Base-by-base conservation (phyloP, 805 yeast species). In the Alloascoidea africana region DNA sequence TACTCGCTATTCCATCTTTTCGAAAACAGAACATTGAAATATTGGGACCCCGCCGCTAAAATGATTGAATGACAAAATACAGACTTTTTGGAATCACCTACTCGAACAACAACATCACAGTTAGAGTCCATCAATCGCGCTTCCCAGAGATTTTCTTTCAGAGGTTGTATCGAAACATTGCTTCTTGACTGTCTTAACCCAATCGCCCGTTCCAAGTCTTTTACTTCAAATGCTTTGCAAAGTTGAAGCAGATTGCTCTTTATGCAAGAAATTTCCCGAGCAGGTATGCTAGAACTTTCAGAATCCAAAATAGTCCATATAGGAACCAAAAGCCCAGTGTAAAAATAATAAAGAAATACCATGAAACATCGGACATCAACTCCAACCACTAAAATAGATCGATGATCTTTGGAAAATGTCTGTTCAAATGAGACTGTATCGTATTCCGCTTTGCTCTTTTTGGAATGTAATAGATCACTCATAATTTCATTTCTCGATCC, bases 11-110 rank as follows among this genome's bases (percentile, higher is more conserved):
- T 50, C 93, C 91, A 83, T 36, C 73, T 50, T 0, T 54, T 49
- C 0, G 77, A 66, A 27, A 80, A 61, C 2, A 73, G 44, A 0
- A 76, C 63, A 39, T 70, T 76, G 51, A 86, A 83, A 48, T 65
- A 81, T 0, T 71, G 73, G 35, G 76, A 70, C 41, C 93, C 56
- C 0, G 68, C 53, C 3, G 57, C 49, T n/a, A 86, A 48, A 3
- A 84, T 55, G 6, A 62, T 59, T 2, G 76, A 65, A 47, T 73
- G 73, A 4, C 43, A 38, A 14, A 30, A 17, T 27, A 37, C 16
- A 8, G 30, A 23, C 8, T 23, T 8, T 23, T 23, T 23, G 8
- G 13, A 8, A n/a, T 23, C n/a, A 8, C n/a, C 30, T 23, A 23
- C 30, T 23, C n/a, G 13, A 8, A 23, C n/a, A 8, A 23, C 8